These are phyloP conservation scores for Borovskyia barvae DNA, from an alignment of 208 protist species.

Conservation along the genomic window DNA sequence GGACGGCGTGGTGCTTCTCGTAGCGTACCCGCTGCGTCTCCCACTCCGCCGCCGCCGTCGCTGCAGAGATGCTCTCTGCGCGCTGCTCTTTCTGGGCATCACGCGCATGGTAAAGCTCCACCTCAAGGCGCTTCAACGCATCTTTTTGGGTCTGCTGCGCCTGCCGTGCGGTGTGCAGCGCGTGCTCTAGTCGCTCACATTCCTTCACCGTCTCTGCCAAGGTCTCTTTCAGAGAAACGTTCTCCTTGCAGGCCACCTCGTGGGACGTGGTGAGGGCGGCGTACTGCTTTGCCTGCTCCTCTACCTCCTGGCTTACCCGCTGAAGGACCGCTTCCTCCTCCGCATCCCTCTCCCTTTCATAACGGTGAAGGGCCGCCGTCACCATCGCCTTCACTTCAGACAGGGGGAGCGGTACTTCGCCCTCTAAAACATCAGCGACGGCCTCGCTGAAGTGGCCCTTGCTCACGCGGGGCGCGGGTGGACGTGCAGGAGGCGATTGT, in stretches of 20 bases:
- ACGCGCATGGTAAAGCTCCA: conserved; percentile 53
- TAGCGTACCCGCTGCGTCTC: conserved; percentile 5
- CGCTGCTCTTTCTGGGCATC: conserved; percentile 33
- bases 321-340: conserved; percentile 71
- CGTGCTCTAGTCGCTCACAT: conserved; percentile 25
- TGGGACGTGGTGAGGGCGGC: conserved; percentile 34
- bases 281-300: conserved; percentile 44
- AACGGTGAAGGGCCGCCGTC: conserved; percentile 35
- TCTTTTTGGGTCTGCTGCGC: conserved; percentile 37
- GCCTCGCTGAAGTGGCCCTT: background rate
- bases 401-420: background rate
- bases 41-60: conserved; percentile 3
- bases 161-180: conserved; percentile 27
- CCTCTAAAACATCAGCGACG: background rate
- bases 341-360: conserved; percentile 60
- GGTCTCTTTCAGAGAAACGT: conserved; percentile 23
- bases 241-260: conserved; percentile 12
- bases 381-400: conserved; percentile 34
- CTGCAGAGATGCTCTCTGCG: background rate
- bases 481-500: background rate
- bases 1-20: conserved; percentile 18
- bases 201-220: conserved; percentile 20
- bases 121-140: conserved; percentile 30
- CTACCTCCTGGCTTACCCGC: conserved; percentile 67
- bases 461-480: too few relatives aligned